Evolutionary conservation across 129 eudicot genomes (phyloP).

Genomic region (Scalesia atractyloides): DNA sequence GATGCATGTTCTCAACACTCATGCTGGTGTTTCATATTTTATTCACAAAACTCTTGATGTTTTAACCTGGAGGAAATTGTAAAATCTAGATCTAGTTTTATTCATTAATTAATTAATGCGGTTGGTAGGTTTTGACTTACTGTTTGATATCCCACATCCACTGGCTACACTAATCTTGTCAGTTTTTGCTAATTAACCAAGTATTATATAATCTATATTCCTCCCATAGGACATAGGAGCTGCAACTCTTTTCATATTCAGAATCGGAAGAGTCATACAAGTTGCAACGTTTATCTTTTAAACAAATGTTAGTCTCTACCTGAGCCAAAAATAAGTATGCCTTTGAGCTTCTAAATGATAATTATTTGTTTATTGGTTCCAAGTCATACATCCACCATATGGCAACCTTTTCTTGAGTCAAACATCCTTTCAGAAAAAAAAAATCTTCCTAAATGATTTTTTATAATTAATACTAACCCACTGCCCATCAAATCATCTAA

Average conservation of each 20-base stretch:
- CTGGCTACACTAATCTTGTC: neutral
- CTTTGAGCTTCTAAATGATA: neutral
- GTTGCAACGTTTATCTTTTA: neutral
- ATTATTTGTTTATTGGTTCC: neutral
- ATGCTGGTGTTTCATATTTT: constrained; percentile 8
- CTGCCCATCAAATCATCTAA: constrained; percentile 1
- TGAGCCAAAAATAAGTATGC: neutral
- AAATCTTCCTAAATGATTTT: neutral
- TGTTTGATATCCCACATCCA: neutral
- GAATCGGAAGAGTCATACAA: neutral
- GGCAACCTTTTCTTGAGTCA: constrained; percentile 8
- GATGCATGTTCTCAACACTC: constrained; percentile 5
- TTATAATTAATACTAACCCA: constrained; percentile 12
- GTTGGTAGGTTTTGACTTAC: constrained; percentile 8
- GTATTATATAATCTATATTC: neutral
- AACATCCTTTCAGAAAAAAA: constrained; percentile 2
- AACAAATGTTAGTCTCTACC: constrained; percentile 2
- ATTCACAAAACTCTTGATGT: neutral
- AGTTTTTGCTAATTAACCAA: neutral
- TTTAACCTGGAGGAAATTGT: neutral
- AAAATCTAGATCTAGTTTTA: constrained; percentile 9
- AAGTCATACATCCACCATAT: constrained; percentile 1
- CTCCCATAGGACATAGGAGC: neutral
- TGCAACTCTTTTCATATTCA: neutral
- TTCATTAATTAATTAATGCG: neutral